Conservation (phyloP, 1,284 basidiomycete genomes). For the Mycena citricolor region DNA sequence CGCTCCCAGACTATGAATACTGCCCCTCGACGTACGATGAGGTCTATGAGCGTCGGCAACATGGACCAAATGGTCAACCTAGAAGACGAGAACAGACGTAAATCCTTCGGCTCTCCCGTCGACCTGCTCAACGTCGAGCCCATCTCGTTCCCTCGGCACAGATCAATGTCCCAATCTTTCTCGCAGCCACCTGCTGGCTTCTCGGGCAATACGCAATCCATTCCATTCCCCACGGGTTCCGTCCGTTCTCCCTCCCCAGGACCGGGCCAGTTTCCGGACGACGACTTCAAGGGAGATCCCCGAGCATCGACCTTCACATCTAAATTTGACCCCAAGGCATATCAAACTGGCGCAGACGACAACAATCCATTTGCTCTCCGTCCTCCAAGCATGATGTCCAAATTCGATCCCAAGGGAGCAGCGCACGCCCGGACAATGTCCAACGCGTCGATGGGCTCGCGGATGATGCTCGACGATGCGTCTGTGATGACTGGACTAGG, state of each 20-base stretch:
- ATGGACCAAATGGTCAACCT: slow-evolving; percentile 47
- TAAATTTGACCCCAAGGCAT: slow-evolving; percentile 22
- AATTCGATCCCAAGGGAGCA: slow-evolving; percentile 68
- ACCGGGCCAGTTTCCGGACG: slow-evolving; percentile 33
- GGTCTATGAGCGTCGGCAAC: slow-evolving; percentile 66
- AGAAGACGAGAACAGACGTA: slow-evolving; percentile 42
- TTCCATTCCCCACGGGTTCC: slow-evolving; percentile 66
- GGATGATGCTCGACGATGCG: slow-evolving; percentile 58
- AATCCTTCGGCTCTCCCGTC: slow-evolving; percentile 57
- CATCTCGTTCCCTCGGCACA: slow-evolving; percentile 41
- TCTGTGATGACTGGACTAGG: slow-evolving; percentile 39
- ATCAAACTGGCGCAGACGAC: too few species aligned
- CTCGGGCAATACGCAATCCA: slow-evolving; percentile 45
- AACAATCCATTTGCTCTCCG: slow-evolving; percentile 63
- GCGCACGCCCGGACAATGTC: slow-evolving; percentile 63
- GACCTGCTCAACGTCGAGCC: slow-evolving; percentile 50
- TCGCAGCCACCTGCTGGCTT: slow-evolving; percentile 38
- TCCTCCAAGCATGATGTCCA: slow-evolving; percentile 62
- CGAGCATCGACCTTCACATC: slow-evolving; percentile 16
- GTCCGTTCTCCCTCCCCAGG: slow-evolving; percentile 53
- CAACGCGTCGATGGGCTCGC: slow-evolving; percentile 64
- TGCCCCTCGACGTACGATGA: slow-evolving; percentile 40
- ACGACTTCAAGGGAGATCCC: too few species aligned
- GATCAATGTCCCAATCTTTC: slow-evolving; percentile 50
- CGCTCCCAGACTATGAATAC: slow-evolving; percentile 16